Evolutionary conservation across 352 stramenopile species (phyloP).

Genomic region (Globisporangium spiculum): DNA sequence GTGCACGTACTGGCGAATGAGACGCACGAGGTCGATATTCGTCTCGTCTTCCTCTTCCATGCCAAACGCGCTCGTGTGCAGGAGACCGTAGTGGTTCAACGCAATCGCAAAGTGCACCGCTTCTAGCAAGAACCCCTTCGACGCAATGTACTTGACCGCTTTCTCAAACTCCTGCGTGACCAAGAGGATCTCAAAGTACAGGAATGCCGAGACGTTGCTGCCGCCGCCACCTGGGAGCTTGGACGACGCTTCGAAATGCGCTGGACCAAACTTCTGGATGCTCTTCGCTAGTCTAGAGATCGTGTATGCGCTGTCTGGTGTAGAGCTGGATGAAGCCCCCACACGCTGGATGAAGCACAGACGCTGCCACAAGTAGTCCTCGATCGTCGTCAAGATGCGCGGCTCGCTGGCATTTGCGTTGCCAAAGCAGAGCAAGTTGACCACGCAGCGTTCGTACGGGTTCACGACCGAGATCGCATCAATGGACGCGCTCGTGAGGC

Average conservation of each 20-base stretch:
- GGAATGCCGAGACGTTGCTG: constrained; percentile 50
- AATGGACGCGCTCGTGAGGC: constrained; percentile 66
- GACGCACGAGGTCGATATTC: constrained; percentile 61
- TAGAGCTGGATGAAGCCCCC: constrained; percentile 24
- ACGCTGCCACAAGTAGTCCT: constrained; percentile 86
- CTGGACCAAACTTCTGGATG: constrained; percentile 73
- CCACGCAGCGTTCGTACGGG: constrained; percentile 73
- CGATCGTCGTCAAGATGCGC: constrained; percentile 75
- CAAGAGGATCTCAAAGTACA: constrained; percentile 82
- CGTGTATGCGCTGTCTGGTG: constrained; percentile 56
- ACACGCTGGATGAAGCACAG: constrained; percentile 76
- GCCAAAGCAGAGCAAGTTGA: constrained; percentile 77
- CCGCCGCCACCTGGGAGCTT: constrained; percentile 27
- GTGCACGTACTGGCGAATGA: constrained; percentile 85
- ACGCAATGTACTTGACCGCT: constrained; percentile 76
- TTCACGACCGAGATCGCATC: constrained; percentile 71
- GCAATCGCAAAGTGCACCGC: constrained; percentile 78
- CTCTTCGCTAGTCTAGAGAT: constrained; percentile 61
- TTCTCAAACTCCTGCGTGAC: constrained; percentile 80
- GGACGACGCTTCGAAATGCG: constrained; percentile 60
- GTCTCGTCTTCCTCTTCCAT: constrained; percentile 62
- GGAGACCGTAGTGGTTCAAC: constrained; percentile 74
- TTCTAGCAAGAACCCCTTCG: constrained; percentile 74
- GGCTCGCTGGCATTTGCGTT: constrained; percentile 76
- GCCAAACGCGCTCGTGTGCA: constrained; percentile 55